These are phyloP conservation scores for Eucalyptus caleyi DNA, from an alignment of 345 rosid genomes.

Conservation along the genomic window DNA sequence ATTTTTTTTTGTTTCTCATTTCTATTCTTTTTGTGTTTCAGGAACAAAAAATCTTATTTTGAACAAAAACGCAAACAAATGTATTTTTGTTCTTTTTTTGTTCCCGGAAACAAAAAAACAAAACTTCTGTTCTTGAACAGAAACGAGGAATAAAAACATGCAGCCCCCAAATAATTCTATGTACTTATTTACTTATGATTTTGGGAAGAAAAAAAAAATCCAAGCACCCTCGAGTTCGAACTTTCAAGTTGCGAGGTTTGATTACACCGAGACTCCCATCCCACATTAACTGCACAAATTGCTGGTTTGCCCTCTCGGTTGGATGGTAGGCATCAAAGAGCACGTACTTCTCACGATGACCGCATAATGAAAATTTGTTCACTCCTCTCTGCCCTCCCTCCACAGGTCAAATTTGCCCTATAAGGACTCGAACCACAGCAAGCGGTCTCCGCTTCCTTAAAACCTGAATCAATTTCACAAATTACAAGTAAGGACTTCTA, in stretches of 20 bases:
- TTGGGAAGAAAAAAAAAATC: background rate
- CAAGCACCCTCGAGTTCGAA: background rate
- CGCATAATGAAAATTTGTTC: background rate
- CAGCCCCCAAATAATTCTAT: too few relatives aligned
- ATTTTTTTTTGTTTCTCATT: too few relatives aligned
- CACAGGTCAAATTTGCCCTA: background rate
- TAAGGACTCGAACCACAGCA: background rate
- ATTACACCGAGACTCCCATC: background rate
- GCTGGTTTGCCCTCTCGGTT: constrained; percentile 11
- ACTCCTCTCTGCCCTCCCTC: background rate
- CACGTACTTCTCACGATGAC: background rate
- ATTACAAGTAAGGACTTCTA: background rate
- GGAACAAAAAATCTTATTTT: too few relatives aligned
- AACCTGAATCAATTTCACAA: background rate
- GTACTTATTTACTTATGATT: background rate
- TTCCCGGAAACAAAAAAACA: too few relatives aligned
- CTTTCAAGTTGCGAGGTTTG: constrained; percentile 1
- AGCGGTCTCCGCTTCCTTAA: background rate
- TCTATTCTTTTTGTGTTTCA: too few relatives aligned
- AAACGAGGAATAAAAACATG: too few relatives aligned
- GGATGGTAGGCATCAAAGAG: constrained; percentile 19
- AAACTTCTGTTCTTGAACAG: too few relatives aligned
- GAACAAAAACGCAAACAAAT: too few relatives aligned
- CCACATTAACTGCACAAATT: constrained; percentile 21
- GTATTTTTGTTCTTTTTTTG: too few relatives aligned